These are phyloP conservation scores for Mortierella polycephala DNA, from an alignment of 371 early-diverging fungal genomes.

Conservation along the genomic window DNA sequence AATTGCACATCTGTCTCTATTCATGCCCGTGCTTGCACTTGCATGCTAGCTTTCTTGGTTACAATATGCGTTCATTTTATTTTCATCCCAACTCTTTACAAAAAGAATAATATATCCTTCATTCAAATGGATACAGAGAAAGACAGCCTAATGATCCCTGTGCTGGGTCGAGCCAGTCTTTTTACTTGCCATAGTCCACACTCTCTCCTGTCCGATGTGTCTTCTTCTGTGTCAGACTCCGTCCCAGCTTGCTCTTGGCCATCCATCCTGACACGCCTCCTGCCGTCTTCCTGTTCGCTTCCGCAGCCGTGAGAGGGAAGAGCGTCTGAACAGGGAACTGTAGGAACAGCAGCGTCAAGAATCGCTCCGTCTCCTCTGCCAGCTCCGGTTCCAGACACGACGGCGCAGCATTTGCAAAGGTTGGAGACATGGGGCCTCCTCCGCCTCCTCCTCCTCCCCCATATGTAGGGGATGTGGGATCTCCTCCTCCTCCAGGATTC, in stretches of 20 bases:
- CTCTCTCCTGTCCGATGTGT: constrained; percentile 21
- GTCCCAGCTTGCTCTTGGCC: constrained; percentile 46
- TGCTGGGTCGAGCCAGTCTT: constrained; percentile 13
- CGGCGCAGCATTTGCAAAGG: constrained; percentile 11
- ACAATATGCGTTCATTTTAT: too few relatives aligned
- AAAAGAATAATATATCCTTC: neutral
- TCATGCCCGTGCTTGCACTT: too few relatives aligned
- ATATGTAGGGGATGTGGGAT: constrained; percentile 3
- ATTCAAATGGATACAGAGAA: neutral
- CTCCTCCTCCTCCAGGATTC: constrained; percentile 8
- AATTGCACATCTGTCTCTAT: too few relatives aligned
- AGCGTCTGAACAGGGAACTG: constrained; percentile 54
- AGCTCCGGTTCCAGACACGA: constrained; percentile 52
- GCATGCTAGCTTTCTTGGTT: too few relatives aligned
- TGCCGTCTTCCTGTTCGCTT: constrained; percentile 8
- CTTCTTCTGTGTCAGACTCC: constrained; percentile 41
- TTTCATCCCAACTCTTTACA: too few relatives aligned
- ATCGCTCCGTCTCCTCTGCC: constrained; percentile 53
- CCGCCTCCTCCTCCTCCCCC: constrained; percentile 6
- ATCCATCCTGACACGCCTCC: constrained; percentile 40
- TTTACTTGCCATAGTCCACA: constrained; percentile 17
- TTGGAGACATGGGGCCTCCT: neutral
- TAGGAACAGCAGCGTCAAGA: constrained; percentile 48
- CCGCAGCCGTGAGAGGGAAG: constrained; percentile 34
- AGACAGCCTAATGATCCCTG: neutral